Percentiles rank a stretch among this genome's conserved stretches.
Evolutionary conservation across 75 land plant species (phyloP).

Genomic region (Pinus tabuliformis): DNA sequence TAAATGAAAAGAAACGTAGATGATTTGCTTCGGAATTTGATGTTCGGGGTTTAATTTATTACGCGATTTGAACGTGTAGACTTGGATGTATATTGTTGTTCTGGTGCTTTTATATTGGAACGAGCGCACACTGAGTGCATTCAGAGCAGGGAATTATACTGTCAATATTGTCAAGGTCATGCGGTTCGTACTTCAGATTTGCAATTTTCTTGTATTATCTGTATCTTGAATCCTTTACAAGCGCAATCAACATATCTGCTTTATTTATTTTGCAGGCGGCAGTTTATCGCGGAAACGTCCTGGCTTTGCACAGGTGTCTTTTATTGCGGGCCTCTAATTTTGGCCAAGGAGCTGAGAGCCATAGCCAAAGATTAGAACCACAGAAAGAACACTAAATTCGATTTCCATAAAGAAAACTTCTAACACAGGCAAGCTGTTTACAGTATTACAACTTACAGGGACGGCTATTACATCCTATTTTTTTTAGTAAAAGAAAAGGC

Average conservation of each 20-base stretch:
- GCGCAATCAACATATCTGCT: background rate
- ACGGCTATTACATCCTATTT: no score
- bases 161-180: conserved; percentile 31
- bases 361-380: conserved; percentile 29
- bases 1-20: background rate
- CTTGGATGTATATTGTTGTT: conserved; percentile 28
- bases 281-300: conserved; percentile 65
- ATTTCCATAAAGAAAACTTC: conserved; percentile 70
- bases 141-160: conserved; percentile 21
- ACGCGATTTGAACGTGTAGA: conserved; percentile 2
- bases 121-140: conserved; percentile 17
- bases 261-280: conserved; percentile 36
- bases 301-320: conserved; percentile 70
- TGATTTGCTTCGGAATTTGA: background rate
- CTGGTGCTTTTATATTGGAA: conserved; percentile 22
- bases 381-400: conserved; percentile 34
- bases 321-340: conserved; percentile 45
- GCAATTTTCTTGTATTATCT: background rate
- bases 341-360: conserved; percentile 37
- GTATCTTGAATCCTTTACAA: background rate
- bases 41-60: background rate
- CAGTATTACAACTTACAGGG: no score
- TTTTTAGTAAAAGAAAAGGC: no score
- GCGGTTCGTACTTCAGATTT: background rate
- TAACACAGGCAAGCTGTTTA: background rate